A percentile compares a stretch with the other conserved stretches of the same genome.
phyloP scores from a whole-genome alignment of 2,329 filamentous ascomycete species.

The Phyllosticta citrichinensis region DNA sequence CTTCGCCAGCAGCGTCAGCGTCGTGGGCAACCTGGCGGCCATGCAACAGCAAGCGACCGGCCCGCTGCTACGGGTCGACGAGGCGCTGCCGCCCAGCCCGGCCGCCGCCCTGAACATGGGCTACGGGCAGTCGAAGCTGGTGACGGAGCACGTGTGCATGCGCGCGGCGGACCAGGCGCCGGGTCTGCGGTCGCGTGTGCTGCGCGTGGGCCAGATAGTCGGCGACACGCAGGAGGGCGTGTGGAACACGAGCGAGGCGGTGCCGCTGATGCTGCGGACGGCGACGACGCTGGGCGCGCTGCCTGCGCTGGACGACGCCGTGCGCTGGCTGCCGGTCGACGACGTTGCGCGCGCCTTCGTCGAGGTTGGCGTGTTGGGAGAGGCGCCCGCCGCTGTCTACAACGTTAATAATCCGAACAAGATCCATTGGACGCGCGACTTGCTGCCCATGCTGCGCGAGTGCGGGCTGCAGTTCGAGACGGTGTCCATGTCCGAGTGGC shows the following conservation, averaged over 20 bases:
- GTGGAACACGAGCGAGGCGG: conserved; percentile 42
- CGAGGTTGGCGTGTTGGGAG: conserved; percentile 8
- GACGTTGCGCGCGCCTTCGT: conserved; percentile 29
- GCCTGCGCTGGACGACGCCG: conserved; percentile 32
- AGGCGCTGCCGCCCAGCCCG: conserved; percentile 27
- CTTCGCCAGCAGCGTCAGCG: conserved; percentile 39
- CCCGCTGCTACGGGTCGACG: conserved; percentile 22
- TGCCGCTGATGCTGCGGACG: conserved; percentile 40
- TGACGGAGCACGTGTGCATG: conserved; percentile 37
- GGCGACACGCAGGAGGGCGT: conserved; percentile 37
- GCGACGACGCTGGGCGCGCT: conserved; percentile 38
- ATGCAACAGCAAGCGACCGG: neutral
- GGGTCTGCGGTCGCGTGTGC: conserved; percentile 21
- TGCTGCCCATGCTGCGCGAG: conserved; percentile 41
- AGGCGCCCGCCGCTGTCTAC: conserved; percentile 26
- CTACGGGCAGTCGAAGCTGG: conserved; percentile 41
- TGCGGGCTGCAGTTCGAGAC: conserved; percentile 27
- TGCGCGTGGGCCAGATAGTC: conserved; percentile 38
- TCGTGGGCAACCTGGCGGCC: conserved; percentile 10
- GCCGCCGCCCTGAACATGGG: conserved; percentile 40
- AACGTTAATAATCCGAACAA: conserved; percentile 43
- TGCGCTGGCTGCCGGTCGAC: conserved; percentile 37
- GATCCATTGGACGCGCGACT: conserved; percentile 43
- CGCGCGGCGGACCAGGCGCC: conserved; percentile 12
- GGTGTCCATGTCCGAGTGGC: conserved; percentile 18